Base-by-base conservation (phyloP, 2,329 filamentous ascomycete genomes). In the Atkinsonella texensis region DNA sequence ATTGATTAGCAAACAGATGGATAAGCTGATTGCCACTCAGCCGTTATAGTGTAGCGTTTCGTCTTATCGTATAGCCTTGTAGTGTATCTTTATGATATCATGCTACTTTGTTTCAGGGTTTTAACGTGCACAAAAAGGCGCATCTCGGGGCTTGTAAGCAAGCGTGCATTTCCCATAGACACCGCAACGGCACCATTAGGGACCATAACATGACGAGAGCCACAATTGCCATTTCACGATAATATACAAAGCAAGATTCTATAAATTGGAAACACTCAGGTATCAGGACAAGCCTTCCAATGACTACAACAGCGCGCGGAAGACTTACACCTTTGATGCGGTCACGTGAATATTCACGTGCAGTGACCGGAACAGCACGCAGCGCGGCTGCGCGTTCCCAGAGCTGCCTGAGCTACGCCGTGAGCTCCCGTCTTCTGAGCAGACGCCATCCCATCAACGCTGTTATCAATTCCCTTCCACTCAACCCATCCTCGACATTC, bases 331-430 rank as follows among this genome's bases (percentile, higher is more conserved):
- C 41, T n/a, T 18, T 15, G 20, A 6, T 17, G 12, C 9, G 18
- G 41, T 57, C 62, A 62, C 61, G 58, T 63, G 58, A 7, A 0
- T 0, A 0, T 2, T 52, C 57, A 62, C 53, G 54, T 61, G 59
- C 55, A 0, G 0, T 0, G 11, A 50, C 56, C 44, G 49, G 59
- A 55, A 52, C 40, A 32, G 32, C 57, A 53, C 53, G 51, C 28
- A 7, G 59, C 58, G 54, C 61, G 61, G 63, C 65, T 69, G 66
- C 70, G 70, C 68, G 70, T 72, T 64, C 59, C 65, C 3, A 67
- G 65, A 72, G 70, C 69, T 73, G 70, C 70, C 70, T 73, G 65
- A 70, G 68, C 69, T 71, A 58, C 57, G 48, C 55, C 57, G 31
- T 33, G 55, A 71, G 65, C 67, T 70, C 60, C 59, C 66, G 65